Evolutionary conservation across 139 green algal species (phyloP).

Genomic region (Chlamydomonas sp.): DNA sequence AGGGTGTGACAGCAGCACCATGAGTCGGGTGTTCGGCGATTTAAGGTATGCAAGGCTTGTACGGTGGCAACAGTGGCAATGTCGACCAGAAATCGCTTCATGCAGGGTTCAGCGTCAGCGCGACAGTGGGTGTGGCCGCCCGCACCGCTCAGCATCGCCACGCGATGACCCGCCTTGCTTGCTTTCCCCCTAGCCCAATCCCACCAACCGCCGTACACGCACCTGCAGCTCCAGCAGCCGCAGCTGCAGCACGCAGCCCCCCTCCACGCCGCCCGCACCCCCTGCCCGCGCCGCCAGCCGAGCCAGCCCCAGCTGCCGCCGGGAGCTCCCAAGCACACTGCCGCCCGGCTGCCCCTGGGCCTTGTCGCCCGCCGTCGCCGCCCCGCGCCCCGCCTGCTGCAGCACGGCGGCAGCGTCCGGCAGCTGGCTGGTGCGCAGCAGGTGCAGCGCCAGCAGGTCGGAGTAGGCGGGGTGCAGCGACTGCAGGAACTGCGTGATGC

Average conservation of each 20-base stretch:
- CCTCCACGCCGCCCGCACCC: not conserved
- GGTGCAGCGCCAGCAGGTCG: constrained; percentile 48
- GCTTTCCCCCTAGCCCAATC: not conserved
- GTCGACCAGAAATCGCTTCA: too few relatives aligned
- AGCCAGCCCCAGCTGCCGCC: not conserved
- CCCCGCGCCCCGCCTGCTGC: constrained; percentile 4
- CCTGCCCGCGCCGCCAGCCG: constrained; percentile 26
- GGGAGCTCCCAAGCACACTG: not conserved
- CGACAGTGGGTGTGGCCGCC: too few relatives aligned
- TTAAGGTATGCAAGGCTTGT: too few relatives aligned
- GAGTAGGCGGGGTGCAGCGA: constrained; percentile 12
- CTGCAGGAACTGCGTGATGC: constrained; percentile 45
- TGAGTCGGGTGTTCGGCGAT: too few relatives aligned
- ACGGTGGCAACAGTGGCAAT: too few relatives aligned
- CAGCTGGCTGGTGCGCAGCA: constrained; percentile 17
- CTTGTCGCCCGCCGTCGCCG: not conserved
- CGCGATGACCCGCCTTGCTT: not conserved
- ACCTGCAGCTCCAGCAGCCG: constrained; percentile 24
- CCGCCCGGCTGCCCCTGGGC: not conserved
- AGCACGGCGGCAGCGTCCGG: constrained; percentile 30
- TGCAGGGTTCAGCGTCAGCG: too few relatives aligned
- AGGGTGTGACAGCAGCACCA: not conserved
- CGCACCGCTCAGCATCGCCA: not conserved
- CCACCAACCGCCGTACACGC: not conserved
- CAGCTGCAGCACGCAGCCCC: not conserved